phyloP scores from a whole-genome alignment of 2,329 filamentous ascomycete genomes.

The Botrytis fabae region DNA sequence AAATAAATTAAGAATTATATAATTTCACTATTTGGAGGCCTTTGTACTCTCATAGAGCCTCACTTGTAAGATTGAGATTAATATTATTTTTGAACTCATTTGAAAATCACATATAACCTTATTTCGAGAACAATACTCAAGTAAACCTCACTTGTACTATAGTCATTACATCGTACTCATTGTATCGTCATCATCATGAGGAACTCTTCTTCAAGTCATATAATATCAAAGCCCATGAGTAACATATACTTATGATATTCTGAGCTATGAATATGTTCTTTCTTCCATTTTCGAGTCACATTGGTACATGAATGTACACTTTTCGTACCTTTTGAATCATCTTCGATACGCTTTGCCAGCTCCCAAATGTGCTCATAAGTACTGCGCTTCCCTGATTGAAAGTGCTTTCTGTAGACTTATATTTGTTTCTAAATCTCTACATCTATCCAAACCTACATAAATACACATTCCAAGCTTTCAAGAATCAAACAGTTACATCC shows the following conservation, averaged over 20 bases:
- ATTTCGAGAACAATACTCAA: neutral
- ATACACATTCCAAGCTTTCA: too few relatives aligned
- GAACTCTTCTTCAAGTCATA: neutral
- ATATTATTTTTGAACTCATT: neutral
- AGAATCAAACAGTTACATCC: too few relatives aligned
- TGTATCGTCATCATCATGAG: neutral
- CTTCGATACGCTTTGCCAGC: neutral
- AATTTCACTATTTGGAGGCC: neutral
- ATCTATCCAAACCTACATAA: too few relatives aligned
- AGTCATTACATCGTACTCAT: neutral
- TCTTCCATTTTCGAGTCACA: neutral
- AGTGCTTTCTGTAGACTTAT: neutral
- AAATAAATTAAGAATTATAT: neutral
- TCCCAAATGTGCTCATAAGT: neutral
- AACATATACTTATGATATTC: neutral
- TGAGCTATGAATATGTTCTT: neutral
- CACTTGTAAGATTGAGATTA: neutral
- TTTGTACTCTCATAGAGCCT: neutral
- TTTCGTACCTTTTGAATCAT: neutral
- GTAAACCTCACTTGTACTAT: neutral
- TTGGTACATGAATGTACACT: neutral
- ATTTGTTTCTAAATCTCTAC: neutral
- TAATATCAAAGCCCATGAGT: neutral
- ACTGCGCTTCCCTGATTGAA: accelerated
- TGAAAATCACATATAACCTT: neutral